Percentiles rank a stretch among this genome's conserved stretches.
phyloP scores from a whole-genome alignment of 352 stramenopile species.

The Globisporangium middletonii region DNA sequence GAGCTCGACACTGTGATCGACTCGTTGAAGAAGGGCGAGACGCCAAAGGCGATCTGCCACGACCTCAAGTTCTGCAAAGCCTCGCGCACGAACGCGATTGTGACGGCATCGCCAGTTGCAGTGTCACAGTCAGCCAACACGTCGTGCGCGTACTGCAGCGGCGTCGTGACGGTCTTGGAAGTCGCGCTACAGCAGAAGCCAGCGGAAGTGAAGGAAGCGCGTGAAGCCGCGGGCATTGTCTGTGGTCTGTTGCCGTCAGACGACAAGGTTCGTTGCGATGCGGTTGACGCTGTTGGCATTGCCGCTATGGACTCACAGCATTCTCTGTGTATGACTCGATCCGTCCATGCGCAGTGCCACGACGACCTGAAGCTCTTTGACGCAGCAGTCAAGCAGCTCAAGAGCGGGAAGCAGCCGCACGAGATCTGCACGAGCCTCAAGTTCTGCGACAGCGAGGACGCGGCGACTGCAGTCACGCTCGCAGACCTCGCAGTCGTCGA shows the following conservation, averaged over 20 bases:
- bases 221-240: slow-evolving; percentile 53
- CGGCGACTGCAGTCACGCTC: slow-evolving; percentile 14
- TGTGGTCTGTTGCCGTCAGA: slow-evolving; percentile 59
- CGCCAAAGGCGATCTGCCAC: slow-evolving; percentile 52
- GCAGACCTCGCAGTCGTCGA: slow-evolving; percentile 42
- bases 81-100: background rate
- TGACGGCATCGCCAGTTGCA: background rate
- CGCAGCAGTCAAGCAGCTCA: slow-evolving; percentile 33
- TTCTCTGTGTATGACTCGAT: background rate
- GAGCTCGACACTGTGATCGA: slow-evolving; percentile 59
- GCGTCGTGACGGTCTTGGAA: slow-evolving; percentile 56
- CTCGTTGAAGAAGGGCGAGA: slow-evolving; percentile 56
- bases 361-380: slow-evolving; percentile 66
- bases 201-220: slow-evolving; percentile 54
- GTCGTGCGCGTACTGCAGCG: slow-evolving; percentile 58
- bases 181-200: slow-evolving; percentile 48
- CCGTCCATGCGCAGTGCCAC: slow-evolving; percentile 37
- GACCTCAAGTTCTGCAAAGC: slow-evolving; percentile 51
- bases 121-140: slow-evolving; percentile 11
- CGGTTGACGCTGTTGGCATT: background rate
- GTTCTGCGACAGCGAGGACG: slow-evolving; percentile 27
- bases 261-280: slow-evolving; percentile 36
- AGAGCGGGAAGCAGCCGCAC: slow-evolving; percentile 52
- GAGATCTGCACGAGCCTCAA: slow-evolving; percentile 50
- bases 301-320: no score